Conservation (phyloP, 2,329 filamentous ascomycete species). For the Massarina eburnea region DNA sequence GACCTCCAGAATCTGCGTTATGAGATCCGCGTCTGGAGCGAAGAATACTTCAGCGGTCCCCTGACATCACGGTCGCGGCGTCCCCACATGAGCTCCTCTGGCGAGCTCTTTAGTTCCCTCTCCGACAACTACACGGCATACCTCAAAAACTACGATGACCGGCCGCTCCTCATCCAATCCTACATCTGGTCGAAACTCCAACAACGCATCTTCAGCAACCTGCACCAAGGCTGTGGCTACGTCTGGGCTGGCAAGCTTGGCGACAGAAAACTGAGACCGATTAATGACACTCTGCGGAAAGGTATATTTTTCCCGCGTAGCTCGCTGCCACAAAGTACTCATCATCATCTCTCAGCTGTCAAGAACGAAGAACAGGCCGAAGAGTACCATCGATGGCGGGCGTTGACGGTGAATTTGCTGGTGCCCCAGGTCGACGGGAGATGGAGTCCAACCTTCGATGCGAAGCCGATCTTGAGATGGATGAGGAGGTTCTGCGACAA, state of each 20-base stretch:
- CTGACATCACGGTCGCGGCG: slow-evolving; percentile 28
- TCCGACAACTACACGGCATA: slow-evolving; percentile 39
- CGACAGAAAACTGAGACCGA: slow-evolving; percentile 37
- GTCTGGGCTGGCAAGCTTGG: slow-evolving; percentile 43
- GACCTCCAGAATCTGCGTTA: slow-evolving; percentile 37
- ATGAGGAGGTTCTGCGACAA: slow-evolving; percentile 35
- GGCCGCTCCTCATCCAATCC: slow-evolving; percentile 40
- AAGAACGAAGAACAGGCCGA: slow-evolving; percentile 40
- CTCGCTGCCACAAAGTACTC: slow-evolving; percentile 6
- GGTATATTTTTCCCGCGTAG: slow-evolving; percentile 17
- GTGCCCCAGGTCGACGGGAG: slow-evolving; percentile 41
- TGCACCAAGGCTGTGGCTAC: slow-evolving; percentile 39
- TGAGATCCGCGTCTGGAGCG: slow-evolving; percentile 39
- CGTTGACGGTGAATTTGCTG: slow-evolving; percentile 39
- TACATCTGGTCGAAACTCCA: slow-evolving; percentile 41
- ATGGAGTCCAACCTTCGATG: slow-evolving; percentile 40
- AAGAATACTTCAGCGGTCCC: slow-evolving; percentile 38
- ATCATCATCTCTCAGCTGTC: slow-evolving; percentile 29
- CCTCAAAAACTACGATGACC: slow-evolving; percentile 33
- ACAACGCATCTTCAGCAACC: slow-evolving; percentile 40
- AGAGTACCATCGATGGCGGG: slow-evolving; percentile 41
- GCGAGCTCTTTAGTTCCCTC: slow-evolving; percentile 35
- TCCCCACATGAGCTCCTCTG: slow-evolving; percentile 34
- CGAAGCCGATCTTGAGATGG: slow-evolving; percentile 35
- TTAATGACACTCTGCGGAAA: slow-evolving; percentile 42